Evolutionary conservation across 768 basidiomycete genomes (phyloP).

Genomic region (Scleroderma citrinum): DNA sequence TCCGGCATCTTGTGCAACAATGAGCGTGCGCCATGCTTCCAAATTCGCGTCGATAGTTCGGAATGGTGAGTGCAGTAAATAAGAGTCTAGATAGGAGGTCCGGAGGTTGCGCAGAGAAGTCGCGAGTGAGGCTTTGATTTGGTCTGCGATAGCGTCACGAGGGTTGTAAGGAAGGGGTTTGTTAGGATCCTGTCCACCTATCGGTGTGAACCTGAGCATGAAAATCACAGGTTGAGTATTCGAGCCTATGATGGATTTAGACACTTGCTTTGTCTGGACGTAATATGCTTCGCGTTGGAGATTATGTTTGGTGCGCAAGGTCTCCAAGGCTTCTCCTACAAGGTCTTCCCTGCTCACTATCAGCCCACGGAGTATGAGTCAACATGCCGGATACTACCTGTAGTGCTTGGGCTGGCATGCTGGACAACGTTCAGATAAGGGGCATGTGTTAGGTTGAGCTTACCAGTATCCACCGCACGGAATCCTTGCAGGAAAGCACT

Average conservation of each 20-base stretch:
- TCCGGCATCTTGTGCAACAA: conserved; percentile 57
- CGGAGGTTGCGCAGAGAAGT: conserved; percentile 63
- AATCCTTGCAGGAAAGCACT: conserved; percentile 73
- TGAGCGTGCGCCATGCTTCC: conserved; percentile 63
- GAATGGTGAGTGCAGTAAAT: conserved; percentile 74
- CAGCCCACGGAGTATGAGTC: background rate
- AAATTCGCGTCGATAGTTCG: conserved; percentile 51
- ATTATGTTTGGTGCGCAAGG: conserved; percentile 48
- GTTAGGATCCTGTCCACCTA: conserved; percentile 63
- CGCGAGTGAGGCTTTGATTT: conserved; percentile 57
- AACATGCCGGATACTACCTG: conserved; percentile 34
- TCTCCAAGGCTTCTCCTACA: conserved; percentile 66
- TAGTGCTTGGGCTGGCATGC: conserved; percentile 74
- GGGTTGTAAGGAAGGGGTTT: conserved; percentile 73
- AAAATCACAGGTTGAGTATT: background rate
- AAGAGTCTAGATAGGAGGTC: conserved; percentile 72
- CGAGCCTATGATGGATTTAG: conserved; percentile 1
- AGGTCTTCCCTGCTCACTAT: conserved; percentile 57
- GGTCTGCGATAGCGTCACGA: conserved; percentile 42
- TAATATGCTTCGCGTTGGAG: conserved; percentile 67
- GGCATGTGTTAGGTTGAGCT: conserved; percentile 10
- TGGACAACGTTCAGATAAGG: conserved; percentile 11
- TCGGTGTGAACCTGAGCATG: conserved; percentile 59
- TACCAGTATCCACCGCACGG: conserved; percentile 79
- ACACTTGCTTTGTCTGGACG: conserved; percentile 70